Percentiles rank a stretch among this genome's conserved stretches.
Evolutionary conservation across 805 yeast genomes (phyloP).

Genomic region (Soucietia sequanensis): DNA sequence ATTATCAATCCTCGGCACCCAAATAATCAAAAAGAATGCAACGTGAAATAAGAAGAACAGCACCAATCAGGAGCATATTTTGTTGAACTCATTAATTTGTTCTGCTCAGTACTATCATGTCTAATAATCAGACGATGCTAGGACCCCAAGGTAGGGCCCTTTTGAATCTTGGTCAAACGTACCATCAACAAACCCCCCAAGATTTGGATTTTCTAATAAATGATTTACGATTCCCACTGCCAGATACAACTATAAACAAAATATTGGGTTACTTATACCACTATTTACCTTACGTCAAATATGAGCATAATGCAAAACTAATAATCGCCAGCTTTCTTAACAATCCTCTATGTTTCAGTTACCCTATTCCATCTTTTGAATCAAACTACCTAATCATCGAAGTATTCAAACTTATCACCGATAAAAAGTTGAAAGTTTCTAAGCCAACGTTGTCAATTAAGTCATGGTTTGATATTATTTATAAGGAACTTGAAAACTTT

Average conservation of each 20-base stretch:
- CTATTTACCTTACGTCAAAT: slow-evolving; percentile 50
- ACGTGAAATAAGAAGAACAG: too few species aligned
- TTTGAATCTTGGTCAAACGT: slow-evolving; percentile 1
- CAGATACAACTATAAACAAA: slow-evolving; percentile 26
- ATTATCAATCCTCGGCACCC: too few species aligned
- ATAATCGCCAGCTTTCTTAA: slow-evolving; percentile 44
- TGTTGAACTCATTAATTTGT: too few species aligned
- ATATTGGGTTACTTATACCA: slow-evolving; percentile 48
- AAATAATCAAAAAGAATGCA: too few species aligned
- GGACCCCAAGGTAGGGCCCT: slow-evolving; percentile 4
- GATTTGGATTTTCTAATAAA: slow-evolving; percentile 49
- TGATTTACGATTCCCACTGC: slow-evolving; percentile 42
- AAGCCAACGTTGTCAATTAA: slow-evolving; percentile 48
- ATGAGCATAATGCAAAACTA: slow-evolving; percentile 44
- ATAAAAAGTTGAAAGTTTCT: slow-evolving; percentile 45
- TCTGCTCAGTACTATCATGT: too few species aligned
- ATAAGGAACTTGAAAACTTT: slow-evolving; percentile 33
- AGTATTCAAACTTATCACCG: slow-evolving; percentile 45
- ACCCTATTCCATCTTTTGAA: slow-evolving; percentile 18
- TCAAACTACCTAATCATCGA: slow-evolving; percentile 43
- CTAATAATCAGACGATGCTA: too few species aligned
- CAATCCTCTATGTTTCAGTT: slow-evolving; percentile 35
- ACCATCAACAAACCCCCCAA: slow-evolving; percentile 24
- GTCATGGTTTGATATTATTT: slow-evolving; percentile 39
- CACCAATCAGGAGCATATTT: too few species aligned